Conservation (phyloP, 2,329 filamentous ascomycete species). For the Pseudopyricularia javanii region DNA sequence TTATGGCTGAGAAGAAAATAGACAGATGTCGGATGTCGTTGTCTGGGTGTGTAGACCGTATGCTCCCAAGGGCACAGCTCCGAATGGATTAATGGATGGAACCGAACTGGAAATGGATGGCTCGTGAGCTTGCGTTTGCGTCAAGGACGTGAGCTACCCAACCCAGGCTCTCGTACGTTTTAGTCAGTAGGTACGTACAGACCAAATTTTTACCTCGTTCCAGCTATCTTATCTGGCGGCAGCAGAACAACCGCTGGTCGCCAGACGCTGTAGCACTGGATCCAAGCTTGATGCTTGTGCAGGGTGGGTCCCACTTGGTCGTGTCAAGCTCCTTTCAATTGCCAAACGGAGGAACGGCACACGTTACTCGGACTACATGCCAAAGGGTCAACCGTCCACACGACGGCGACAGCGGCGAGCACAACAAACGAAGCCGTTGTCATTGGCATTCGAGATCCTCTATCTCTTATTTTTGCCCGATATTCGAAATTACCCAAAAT, state of each 20-base stretch:
- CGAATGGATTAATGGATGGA: not conserved
- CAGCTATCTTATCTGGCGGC: too few relatives aligned
- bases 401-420: not conserved
- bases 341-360: not conserved
- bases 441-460: too few relatives aligned
- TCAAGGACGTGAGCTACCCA: not conserved
- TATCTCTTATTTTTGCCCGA: too few relatives aligned
- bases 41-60: too few relatives aligned
- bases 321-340: not conserved
- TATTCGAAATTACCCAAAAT: conserved; percentile 20
- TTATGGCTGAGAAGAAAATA: too few relatives aligned
- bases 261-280: too few relatives aligned
- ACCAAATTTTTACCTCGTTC: not conserved
- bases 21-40: too few relatives aligned
- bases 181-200: not conserved
- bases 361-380: not conserved
- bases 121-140: not conserved
- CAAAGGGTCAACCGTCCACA: not conserved
- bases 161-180: not conserved
- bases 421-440: too few relatives aligned
- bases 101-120: not conserved
- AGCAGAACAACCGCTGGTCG: too few relatives aligned
- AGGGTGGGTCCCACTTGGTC: not conserved
- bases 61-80: too few relatives aligned
- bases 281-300: not conserved